Conservation (phyloP, 208 protist species). For the Borovskyia barvae region DNA sequence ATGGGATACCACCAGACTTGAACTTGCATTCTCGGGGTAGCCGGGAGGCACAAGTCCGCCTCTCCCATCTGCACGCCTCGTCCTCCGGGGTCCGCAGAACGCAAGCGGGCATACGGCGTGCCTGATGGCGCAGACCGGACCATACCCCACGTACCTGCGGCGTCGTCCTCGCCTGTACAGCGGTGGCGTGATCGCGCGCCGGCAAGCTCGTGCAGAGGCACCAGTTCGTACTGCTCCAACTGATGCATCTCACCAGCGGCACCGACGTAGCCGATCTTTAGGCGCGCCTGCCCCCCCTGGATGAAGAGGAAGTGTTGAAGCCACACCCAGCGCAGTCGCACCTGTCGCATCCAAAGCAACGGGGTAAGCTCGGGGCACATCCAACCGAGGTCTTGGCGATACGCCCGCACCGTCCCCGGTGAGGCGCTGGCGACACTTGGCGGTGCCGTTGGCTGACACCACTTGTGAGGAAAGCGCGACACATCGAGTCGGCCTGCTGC, state of each 20-base stretch:
- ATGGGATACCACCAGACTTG: slow-evolving; percentile 24
- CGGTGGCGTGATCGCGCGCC: neutral
- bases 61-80: slow-evolving; percentile 3
- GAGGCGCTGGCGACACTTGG: neutral
- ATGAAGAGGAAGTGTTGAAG: slow-evolving; percentile 25
- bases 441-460: neutral
- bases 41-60: slow-evolving; percentile 16
- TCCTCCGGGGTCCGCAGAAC: neutral
- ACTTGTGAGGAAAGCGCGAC: neutral
- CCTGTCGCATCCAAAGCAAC: slow-evolving; percentile 15
- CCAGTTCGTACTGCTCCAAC: slow-evolving; percentile 7
- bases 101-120: neutral
- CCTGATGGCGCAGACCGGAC: slow-evolving; percentile 4
- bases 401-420: too few species aligned
- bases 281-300: slow-evolving; percentile 23
- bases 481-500: neutral
- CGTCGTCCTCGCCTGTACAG: neutral
- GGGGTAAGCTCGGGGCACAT: slow-evolving; percentile 14
- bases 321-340: slow-evolving; percentile 31
- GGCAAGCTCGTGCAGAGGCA: slow-evolving; percentile 3
- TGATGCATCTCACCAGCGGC: neutral
- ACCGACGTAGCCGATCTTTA: neutral
- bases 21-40: slow-evolving; percentile 6
- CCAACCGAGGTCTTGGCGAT: slow-evolving; percentile 2
- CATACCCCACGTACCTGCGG: neutral